Conservation (phyloP, 371 early-diverging fungal genomes). For the Massospora cicadina region DNA sequence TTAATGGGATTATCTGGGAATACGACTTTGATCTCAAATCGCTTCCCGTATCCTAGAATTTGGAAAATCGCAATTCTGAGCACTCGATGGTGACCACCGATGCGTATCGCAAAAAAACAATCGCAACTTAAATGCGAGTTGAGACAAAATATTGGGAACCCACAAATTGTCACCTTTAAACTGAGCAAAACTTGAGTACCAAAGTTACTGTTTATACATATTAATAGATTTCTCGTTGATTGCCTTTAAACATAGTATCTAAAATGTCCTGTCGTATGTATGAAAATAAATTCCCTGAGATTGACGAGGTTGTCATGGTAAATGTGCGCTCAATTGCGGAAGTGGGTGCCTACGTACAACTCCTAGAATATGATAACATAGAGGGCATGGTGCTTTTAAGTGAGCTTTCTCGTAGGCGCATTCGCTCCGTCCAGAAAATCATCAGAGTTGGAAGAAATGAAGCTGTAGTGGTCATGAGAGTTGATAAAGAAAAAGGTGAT, state of each 20-base stretch:
- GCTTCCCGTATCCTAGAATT: no score
- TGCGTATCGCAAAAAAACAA: no score
- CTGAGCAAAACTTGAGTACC: no score
- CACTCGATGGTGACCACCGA: no score
- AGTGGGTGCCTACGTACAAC: constrained; percentile 94
- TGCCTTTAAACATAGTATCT: background rate
- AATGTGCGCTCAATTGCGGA: constrained; percentile 94
- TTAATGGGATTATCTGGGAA: no score
- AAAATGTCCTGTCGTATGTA: constrained; percentile 60
- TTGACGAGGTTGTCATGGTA: constrained; percentile 97
- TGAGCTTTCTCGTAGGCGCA: constrained; percentile 94
- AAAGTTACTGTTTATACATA: no score
- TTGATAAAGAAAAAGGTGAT: constrained; percentile 96
- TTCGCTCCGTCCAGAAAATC: constrained; percentile 93
- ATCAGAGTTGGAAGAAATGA: constrained; percentile 95
- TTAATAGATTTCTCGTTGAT: background rate
- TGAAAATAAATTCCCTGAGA: constrained; percentile 89
- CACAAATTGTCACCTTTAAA: no score
- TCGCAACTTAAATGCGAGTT: no score
- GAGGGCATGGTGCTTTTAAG: constrained; percentile 96
- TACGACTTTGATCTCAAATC: no score
- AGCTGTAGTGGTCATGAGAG: constrained; percentile 92
- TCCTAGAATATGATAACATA: constrained; percentile 81
- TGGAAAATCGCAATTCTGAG: no score
- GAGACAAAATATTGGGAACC: no score